These are phyloP conservation scores for Penicillium sp. DNA, from an alignment of 2,329 filamentous ascomycete genomes.

Conservation along the genomic window DNA sequence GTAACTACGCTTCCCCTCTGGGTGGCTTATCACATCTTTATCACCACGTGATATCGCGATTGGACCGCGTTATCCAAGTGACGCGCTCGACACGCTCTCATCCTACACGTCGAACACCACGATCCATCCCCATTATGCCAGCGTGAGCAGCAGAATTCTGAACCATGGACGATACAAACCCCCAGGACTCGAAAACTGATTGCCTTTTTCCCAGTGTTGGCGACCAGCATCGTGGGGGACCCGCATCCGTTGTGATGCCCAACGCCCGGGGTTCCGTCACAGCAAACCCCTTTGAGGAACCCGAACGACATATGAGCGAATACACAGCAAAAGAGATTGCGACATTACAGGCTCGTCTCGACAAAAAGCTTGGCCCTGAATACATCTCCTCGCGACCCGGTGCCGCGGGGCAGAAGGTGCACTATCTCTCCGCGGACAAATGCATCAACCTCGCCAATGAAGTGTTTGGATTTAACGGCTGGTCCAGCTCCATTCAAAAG, in stretches of 20 bases:
- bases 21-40: conserved; percentile 1
- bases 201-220: conserved; percentile 51
- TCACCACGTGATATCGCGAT: conserved; percentile 34
- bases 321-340: conserved; percentile 90
- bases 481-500: conserved; percentile 93
- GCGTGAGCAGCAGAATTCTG: conserved; percentile 35
- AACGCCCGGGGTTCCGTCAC: conserved; percentile 32
- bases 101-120: conserved; percentile 8
- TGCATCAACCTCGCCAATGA: conserved; percentile 92
- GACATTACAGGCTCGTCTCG: conserved; percentile 74
- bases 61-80: conserved; percentile 20
- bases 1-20: background rate
- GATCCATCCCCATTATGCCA: conserved; percentile 37
- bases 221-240: conserved; percentile 56
- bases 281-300: conserved; percentile 75
- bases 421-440: conserved; percentile 95
- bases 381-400: conserved; percentile 85
- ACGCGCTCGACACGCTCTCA: conserved; percentile 18
- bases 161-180: background rate
- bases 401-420: conserved; percentile 75
- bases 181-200: conserved; percentile 18
- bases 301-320: conserved; percentile 60
- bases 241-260: conserved; percentile 40
- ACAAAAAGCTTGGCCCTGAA: conserved; percentile 91
- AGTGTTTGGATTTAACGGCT: conserved; percentile 94